phyloP scores from a whole-genome alignment of 208 protist genomes.

The Trypanosoma rangeli region DNA sequence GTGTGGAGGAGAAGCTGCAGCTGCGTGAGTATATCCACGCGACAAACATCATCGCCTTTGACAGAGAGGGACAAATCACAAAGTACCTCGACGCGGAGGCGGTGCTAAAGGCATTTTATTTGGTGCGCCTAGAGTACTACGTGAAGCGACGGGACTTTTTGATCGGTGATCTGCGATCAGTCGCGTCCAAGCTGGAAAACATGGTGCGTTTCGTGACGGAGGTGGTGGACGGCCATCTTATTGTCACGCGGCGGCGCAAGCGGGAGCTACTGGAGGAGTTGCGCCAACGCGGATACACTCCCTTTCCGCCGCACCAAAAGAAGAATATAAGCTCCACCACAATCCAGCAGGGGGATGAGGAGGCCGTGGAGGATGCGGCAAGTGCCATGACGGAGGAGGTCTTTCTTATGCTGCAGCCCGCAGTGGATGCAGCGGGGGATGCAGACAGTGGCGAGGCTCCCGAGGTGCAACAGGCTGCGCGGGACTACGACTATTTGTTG shows the following conservation, averaged over 20 bases:
- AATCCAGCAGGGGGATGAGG: conserved; percentile 63
- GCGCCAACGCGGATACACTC: conserved; percentile 78
- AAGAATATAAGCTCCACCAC: conserved; percentile 82
- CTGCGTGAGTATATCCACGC: conserved; percentile 87
- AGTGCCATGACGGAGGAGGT: neutral
- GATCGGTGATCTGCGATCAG: conserved; percentile 77
- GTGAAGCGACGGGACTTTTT: conserved; percentile 95
- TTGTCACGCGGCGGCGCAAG: conserved; percentile 93
- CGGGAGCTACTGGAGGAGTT: conserved; percentile 94
- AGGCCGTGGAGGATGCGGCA: conserved; percentile 20
- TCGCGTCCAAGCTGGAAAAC: conserved; percentile 95
- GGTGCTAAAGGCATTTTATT: conserved; percentile 98
- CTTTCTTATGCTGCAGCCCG: conserved; percentile 1
- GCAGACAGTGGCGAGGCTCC: conserved; percentile 38
- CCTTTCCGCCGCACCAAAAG: conserved; percentile 84
- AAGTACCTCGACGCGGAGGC: conserved; percentile 93
- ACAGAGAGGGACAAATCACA: conserved; percentile 93
- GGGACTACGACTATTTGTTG: conserved; percentile 99
- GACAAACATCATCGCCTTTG: conserved; percentile 98
- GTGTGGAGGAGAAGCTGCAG: conserved; percentile 93
- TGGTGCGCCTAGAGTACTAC: conserved; percentile 96
- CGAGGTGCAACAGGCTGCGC: conserved; percentile 58
- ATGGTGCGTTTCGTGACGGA: conserved; percentile 98
- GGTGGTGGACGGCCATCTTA: conserved; percentile 94
- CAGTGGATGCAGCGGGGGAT: neutral